Conservation (phyloP, 176 grass and related monocot genomes). For the Chloris gayana region DNA sequence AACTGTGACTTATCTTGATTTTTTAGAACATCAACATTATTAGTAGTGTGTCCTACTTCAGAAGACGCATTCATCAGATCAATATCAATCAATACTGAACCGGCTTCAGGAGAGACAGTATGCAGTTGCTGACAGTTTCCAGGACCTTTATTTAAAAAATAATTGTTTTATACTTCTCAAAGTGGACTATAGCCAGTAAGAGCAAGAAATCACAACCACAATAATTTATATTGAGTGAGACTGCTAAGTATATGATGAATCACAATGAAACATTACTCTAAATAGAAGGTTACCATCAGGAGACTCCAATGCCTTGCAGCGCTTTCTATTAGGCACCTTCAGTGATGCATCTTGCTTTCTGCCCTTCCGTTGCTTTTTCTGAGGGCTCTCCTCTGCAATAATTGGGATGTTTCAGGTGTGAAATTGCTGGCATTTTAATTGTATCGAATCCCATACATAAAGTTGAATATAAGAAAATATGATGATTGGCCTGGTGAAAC, state of each 20-base stretch:
- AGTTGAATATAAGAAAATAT: constrained; percentile 28
- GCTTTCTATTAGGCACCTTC: constrained; percentile 52
- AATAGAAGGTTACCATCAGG: constrained; percentile 31
- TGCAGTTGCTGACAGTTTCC: constrained; percentile 35
- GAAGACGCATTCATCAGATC: constrained; percentile 36
- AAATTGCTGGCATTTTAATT: constrained; percentile 6
- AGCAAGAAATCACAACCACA: constrained; percentile 21
- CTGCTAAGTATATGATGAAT: not conserved
- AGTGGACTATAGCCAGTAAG: constrained; percentile 22
- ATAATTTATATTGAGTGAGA: not conserved
- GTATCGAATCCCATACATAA: constrained; percentile 1
- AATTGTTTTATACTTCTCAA: not conserved
- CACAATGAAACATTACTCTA: constrained; percentile 3
- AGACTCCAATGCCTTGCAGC: constrained; percentile 57
- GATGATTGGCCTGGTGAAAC: constrained; percentile 1
- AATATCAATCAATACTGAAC: constrained; percentile 29
- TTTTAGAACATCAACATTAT: constrained; percentile 30
- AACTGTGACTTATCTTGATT: constrained; percentile 42
- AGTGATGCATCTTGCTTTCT: constrained; percentile 47
- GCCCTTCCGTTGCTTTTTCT: constrained; percentile 59
- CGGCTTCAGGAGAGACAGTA: constrained; percentile 27
- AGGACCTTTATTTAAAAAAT: constrained; percentile 47
- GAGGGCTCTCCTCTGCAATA: constrained; percentile 62
- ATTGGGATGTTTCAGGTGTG: constrained; percentile 20
- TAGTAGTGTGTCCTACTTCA: constrained; percentile 35